Base-by-base conservation (phyloP, 2,329 filamentous ascomycete genomes). In the Talaromyces atroroseus region DNA sequence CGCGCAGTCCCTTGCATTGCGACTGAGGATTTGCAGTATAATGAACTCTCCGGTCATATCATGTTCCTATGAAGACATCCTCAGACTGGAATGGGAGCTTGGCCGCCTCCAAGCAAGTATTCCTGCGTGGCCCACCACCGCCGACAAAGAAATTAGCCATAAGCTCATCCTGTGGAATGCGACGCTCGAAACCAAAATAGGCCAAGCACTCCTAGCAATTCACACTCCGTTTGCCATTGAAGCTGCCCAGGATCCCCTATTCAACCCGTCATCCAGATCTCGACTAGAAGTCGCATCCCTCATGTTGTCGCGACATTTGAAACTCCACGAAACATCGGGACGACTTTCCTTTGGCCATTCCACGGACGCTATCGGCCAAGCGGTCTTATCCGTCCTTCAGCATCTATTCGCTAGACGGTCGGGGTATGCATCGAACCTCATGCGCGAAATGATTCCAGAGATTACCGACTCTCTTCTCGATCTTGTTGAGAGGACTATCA, bases 31-130 rank as follows among this genome's bases (percentile, higher is more conserved):
- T 5, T 71, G 70, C 46, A 57, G 59, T 1, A 48, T 73, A 36
- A 72, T 73, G 69, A 69, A 73, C 57, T 69, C 68, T 1, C 71
- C 71, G 1, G 65, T 64, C 2, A 67, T 73, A 21, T 70, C 59
- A 21, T 73, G 71, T 54, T 65, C 65, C n/a, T 72, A 74, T 34
- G 67, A 73, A n/a, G 72, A 75, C 29, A 70, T 75, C 14, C 62
- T 68, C 5, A 66, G 65, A 6, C 57, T 75, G n/a, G 73, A 76
- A 48, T 70, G 67, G 59, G 72, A 75, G 32, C 59, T 76, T 5
- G 68, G 60, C 32, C 65, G 66, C 5, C 62, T 70, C 18, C 62
- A 74, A 14, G 66, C 68, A 5, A 64, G 64, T 2, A 68, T 74
- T 38, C 71, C 72, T 0, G 18, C 57, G 0, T 75, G 72, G 73